Percentiles rank a stretch among this genome's conserved stretches.
These are phyloP conservation scores for Hypoxylon sp. DNA, from an alignment of 2,329 filamentous ascomycete species.

Conservation along the genomic window DNA sequence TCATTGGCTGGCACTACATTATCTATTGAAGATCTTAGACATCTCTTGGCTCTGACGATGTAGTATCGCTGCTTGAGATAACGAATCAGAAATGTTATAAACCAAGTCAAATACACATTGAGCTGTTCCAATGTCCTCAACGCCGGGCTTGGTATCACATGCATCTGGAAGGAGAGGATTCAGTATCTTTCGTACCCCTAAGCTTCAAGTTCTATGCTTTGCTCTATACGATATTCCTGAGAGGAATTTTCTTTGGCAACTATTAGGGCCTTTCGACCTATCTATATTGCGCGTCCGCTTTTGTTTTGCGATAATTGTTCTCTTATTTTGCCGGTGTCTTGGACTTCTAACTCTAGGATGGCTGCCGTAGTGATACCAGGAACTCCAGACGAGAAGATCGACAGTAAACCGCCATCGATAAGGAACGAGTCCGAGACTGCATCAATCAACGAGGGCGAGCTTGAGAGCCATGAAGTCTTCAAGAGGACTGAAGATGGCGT, in stretches of 20 bases:
- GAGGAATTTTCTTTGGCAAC: not conserved
- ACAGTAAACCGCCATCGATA: slow-evolving; percentile 7
- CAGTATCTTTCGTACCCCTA: not conserved
- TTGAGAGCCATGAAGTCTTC: slow-evolving; percentile 61
- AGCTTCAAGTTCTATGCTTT: not conserved
- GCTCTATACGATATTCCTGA: not conserved
- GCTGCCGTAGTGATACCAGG: slow-evolving; percentile 16
- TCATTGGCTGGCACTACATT: slow-evolving; percentile 13
- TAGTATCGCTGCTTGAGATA: slow-evolving; percentile 15
- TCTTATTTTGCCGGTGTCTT: not conserved
- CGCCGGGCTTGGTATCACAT: not conserved
- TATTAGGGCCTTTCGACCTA: not conserved
- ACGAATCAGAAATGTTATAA: slow-evolving; percentile 3
- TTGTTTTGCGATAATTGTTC: not conserved
- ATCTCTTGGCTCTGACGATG: slow-evolving; percentile 11
- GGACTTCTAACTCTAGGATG: slow-evolving; percentile 12
- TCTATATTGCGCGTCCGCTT: not conserved
- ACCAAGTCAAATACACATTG: not conserved
- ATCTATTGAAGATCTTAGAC: slow-evolving; percentile 27
- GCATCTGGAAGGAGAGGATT: not conserved
- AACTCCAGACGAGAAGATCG: slow-evolving; percentile 23
- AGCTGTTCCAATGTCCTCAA: not conserved
- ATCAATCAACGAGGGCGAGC: slow-evolving; percentile 33
- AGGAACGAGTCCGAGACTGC: slow-evolving; percentile 1
- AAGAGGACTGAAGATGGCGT: slow-evolving; percentile 61